These are phyloP conservation scores for Kentomonas sorsogonicus DNA, from an alignment of 208 protist genomes.

Conservation along the genomic window DNA sequence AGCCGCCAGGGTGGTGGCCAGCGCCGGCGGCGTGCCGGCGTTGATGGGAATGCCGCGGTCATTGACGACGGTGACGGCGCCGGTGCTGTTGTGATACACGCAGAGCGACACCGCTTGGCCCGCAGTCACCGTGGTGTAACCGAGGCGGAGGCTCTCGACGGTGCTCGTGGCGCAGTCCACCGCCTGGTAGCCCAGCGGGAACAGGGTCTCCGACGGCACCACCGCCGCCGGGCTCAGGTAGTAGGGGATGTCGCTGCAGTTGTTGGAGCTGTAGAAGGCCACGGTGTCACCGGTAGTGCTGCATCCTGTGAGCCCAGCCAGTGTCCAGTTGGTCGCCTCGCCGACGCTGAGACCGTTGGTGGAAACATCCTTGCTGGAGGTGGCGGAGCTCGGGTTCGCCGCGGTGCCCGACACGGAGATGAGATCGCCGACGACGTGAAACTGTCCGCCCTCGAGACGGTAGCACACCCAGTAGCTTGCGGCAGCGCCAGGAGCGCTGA, in stretches of 20 bases:
- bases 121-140: slow-evolving; percentile 1
- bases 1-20: slow-evolving; percentile 15
- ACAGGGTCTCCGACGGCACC: slow-evolving; percentile 5
- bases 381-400: slow-evolving; percentile 44
- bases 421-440: slow-evolving; percentile 41
- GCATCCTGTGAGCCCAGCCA: slow-evolving; percentile 22
- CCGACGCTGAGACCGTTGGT: slow-evolving; percentile 26
- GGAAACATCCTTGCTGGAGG: slow-evolving; percentile 22
- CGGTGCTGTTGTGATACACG: slow-evolving; percentile 41
- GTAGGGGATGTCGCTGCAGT: slow-evolving; percentile 71
- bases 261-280: slow-evolving; percentile 71
- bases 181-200: slow-evolving; percentile 19
- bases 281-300: slow-evolving; percentile 25
- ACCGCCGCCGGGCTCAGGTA: slow-evolving; percentile 24
- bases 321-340: slow-evolving; percentile 65
- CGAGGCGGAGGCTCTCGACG: not conserved
- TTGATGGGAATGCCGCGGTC: slow-evolving; percentile 31
- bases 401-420: slow-evolving; percentile 18
- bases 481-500: slow-evolving; percentile 10
- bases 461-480: slow-evolving; percentile 75
- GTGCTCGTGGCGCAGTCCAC: slow-evolving; percentile 27
- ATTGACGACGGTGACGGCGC: slow-evolving; percentile 34
- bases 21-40: slow-evolving; percentile 37
- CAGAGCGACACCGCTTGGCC: slow-evolving; percentile 38
- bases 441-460: slow-evolving; percentile 82